phyloP scores from a whole-genome alignment of 441 rosid species.

The Breynia disticha region DNA sequence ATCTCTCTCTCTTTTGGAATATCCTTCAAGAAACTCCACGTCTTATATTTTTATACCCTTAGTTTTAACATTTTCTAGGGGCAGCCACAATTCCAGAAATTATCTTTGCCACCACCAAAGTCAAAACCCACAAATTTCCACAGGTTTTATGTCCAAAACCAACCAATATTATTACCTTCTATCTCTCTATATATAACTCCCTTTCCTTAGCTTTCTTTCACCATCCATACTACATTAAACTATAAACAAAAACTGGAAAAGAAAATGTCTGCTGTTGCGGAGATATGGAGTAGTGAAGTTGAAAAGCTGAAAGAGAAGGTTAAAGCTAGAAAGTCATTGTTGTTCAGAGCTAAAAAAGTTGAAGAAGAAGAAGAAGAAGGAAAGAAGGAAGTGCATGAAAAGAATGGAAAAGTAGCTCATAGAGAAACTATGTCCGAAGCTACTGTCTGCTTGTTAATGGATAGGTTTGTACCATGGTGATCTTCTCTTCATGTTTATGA shows the following conservation, averaged over 20 bases:
- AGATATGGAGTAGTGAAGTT: constrained; percentile 47
- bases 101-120: too few species aligned
- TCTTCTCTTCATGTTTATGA: constrained; percentile 9
- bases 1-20: too few species aligned
- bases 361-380: constrained; percentile 18
- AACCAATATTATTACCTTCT: too few species aligned
- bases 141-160: too few species aligned
- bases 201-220: not conserved
- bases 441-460: constrained; percentile 65
- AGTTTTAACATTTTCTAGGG: constrained; percentile 4
- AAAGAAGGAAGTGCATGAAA: not conserved
- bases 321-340: constrained; percentile 15
- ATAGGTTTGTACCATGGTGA: constrained; percentile 70
- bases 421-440: constrained; percentile 48
- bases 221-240: not conserved
- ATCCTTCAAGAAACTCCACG: too few species aligned
- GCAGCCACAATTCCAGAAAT: constrained; percentile 10
- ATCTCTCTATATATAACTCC: constrained; percentile 10
- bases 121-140: too few species aligned
- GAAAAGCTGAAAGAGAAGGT: constrained; percentile 55
- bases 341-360: constrained; percentile 16
- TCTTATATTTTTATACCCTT: not conserved
- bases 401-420: constrained; percentile 11
- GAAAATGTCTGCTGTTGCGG: constrained; percentile 52
- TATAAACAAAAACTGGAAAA: not conserved